phyloP scores from a whole-genome alignment of 106 monocot species.

The Acanthochlamys bracteata region DNA sequence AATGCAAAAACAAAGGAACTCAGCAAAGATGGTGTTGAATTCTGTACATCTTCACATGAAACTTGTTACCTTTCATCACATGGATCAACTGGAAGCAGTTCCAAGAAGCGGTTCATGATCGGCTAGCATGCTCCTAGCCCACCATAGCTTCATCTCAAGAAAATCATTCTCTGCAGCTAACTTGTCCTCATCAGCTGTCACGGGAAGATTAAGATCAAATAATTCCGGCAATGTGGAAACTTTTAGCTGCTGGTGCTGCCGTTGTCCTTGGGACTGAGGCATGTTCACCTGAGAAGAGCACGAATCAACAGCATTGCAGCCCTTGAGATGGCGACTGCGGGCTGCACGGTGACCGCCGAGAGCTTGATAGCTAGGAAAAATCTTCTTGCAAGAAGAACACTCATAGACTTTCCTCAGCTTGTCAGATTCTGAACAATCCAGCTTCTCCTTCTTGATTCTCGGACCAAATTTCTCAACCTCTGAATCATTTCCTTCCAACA shows the following conservation, averaged over 20 bases:
- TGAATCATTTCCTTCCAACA: background rate
- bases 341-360: constrained; percentile 34
- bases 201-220: background rate
- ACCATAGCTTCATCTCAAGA: constrained; percentile 1
- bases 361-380: constrained; percentile 29
- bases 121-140: background rate
- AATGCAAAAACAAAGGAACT: background rate
- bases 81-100: background rate
- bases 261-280: background rate
- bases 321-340: constrained; percentile 7
- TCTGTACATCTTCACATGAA: background rate
- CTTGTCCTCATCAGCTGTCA: background rate
- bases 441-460: constrained; percentile 2
- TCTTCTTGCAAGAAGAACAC: constrained; percentile 25
- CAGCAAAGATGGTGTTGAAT: background rate
- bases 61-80: background rate
- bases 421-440: background rate
- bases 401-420: constrained; percentile 7
- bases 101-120: background rate
- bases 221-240: background rate
- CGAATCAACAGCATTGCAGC: background rate
- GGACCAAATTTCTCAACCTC: background rate
- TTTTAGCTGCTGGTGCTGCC: background rate
- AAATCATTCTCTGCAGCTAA: background rate
- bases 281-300: no score